These are phyloP conservation scores for Paracoccidioides brasiliensis DNA, from an alignment of 2,329 filamentous ascomycete species.

Conservation along the genomic window DNA sequence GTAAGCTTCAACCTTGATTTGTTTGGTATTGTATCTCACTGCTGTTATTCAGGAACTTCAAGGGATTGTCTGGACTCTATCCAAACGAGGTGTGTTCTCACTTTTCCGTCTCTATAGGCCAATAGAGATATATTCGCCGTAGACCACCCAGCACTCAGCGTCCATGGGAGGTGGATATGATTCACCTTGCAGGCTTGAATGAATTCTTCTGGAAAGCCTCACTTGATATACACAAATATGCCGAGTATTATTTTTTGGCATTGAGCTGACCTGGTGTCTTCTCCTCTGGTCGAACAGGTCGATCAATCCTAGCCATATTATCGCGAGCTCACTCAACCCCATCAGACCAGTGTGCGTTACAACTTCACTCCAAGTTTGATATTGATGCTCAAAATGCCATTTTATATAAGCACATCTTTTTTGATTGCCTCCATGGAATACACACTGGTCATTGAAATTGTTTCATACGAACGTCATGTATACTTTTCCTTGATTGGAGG, in stretches of 20 bases:
- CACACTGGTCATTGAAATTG: too few relatives aligned
- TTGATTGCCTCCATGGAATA: too few relatives aligned
- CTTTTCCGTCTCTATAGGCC: too few relatives aligned
- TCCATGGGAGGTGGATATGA: too few relatives aligned
- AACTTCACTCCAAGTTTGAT: background rate
- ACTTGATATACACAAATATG: background rate
- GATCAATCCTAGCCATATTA: constrained; percentile 67
- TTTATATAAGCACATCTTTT: too few relatives aligned
- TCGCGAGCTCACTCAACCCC: constrained; percentile 84
- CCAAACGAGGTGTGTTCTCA: constrained; percentile 50
- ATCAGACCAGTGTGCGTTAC: constrained; percentile 43
- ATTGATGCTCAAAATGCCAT: background rate
- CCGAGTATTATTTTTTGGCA: background rate
- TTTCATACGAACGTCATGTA: too few relatives aligned
- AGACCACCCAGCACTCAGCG: too few relatives aligned
- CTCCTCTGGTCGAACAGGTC: constrained; percentile 35
- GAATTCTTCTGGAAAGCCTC: background rate
- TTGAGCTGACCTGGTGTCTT: background rate
- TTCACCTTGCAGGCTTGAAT: background rate
- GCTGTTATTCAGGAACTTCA: constrained; percentile 49
- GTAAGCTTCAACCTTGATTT: constrained; percentile 24
- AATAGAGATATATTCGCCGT: too few relatives aligned
- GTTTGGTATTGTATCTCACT: constrained; percentile 4
- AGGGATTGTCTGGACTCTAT: constrained; percentile 66
- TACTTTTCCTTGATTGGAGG: too few relatives aligned